Evolutionary conservation across 2,329 filamentous ascomycete genomes (phyloP), one percentile per base, ranked within the genome.

Genomic region (Colletotrichum trifolii): DNA sequence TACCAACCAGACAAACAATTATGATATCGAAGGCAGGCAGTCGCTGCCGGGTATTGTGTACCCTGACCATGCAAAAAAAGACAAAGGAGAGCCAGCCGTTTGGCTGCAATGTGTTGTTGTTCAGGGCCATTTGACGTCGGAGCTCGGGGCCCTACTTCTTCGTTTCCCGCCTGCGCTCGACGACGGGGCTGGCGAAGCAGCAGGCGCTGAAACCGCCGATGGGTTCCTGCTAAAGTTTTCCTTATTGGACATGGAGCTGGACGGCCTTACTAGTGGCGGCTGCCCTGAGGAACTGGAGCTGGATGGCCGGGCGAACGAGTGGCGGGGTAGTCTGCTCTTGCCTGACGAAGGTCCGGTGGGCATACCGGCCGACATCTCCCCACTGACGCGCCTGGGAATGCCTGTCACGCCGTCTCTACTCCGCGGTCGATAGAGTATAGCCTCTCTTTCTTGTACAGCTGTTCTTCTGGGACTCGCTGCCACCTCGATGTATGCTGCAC

Each of bases 401-500:
- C 74, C 76, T n/a, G 78, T 80, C 10, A 76, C 73, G 1, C 79
- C 76, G 53, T 82, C 79, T 38, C 77, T 73, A 69, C 79, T 81
- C 8, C 77, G 73, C 1, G 81, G 81, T 15, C 80, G 75, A 64
- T 82, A 81, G 3, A 80, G 54, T 38, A 74, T 69, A 33, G 73
- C 71, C 12, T 83, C 81, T 10, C 81, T 80, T 54, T 82, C 81
- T 45, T 81, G 73, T 3, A 73, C 68, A 3, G 70, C 71, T 7
- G 74, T 68, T 50, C 79, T 75, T 7, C 80, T 74, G 7, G 83
- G 82, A 54, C 79, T 84, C 43, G 84, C 78, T 2, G 85, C 83
- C 8, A 87, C 80, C 67, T 87, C 85, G 60, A 87, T 82, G 60
- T 80, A 84, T 0, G 84, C 78, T 7, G 79, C 77, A 60, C 72